phyloP scores from a whole-genome alignment of 495 filamentous ascomycete genomes.

The Neurospora sp. region DNA sequence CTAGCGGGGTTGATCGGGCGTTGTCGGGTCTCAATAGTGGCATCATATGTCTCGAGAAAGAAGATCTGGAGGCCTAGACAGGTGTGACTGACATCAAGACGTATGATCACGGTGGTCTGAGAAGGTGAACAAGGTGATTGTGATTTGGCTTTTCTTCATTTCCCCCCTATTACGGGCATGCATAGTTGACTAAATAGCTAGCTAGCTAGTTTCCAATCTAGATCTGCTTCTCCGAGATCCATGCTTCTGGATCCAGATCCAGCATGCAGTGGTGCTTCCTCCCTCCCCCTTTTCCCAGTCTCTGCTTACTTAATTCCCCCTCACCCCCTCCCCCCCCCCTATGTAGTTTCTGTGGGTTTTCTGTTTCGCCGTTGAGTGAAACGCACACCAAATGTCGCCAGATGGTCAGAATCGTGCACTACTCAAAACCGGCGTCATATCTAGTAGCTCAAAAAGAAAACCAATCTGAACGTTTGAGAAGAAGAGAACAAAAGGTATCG shows the following conservation, averaged over 20 bases:
- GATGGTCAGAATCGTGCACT: background rate
- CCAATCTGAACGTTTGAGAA: conserved; percentile 5
- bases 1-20: background rate
- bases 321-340: too few relatives aligned
- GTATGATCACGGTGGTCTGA: background rate
- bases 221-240: background rate
- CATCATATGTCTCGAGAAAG: background rate
- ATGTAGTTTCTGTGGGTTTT: background rate
- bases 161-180: background rate
- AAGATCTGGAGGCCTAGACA: background rate
- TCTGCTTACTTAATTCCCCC: background rate
- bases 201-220: background rate
- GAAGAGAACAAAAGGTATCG: conserved; percentile 5
- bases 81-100: background rate
- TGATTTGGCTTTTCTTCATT: background rate
- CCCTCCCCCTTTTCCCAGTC: background rate
- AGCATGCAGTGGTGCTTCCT: background rate
- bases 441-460: background rate
- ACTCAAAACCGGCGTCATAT: background rate
- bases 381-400: background rate
- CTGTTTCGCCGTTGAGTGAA: background rate
- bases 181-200: background rate
- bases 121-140: background rate
- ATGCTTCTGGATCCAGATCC: background rate
- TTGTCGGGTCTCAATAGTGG: background rate